A percentile compares a stretch with the other conserved stretches of the same genome.
These are phyloP conservation scores for Sporothrix dimorphospora DNA, from an alignment of 2,329 filamentous ascomycete species.

Conservation along the genomic window DNA sequence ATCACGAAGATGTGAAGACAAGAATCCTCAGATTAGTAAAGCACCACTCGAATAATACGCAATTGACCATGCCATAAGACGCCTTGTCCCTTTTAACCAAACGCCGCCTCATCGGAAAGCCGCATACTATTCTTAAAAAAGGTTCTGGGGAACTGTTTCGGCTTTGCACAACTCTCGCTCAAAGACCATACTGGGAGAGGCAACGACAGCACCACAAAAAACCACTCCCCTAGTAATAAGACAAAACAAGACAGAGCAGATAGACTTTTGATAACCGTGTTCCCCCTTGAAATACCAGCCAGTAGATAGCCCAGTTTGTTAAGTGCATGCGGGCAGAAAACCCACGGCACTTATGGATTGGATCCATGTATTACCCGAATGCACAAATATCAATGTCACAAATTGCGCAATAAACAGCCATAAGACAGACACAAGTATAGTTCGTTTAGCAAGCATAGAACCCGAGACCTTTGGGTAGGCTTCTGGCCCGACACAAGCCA, in stretches of 20 bases:
- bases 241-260: neutral
- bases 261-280: neutral
- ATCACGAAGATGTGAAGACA: slow-evolving; percentile 26
- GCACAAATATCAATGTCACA: neutral
- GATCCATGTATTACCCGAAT: neutral
- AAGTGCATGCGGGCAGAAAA: neutral
- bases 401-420: neutral
- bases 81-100: too few species aligned
- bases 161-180: neutral
- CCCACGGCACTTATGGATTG: neutral
- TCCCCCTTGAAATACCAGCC: neutral
- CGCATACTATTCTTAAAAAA: neutral
- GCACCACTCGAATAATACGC: too few species aligned
- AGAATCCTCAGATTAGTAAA: neutral
- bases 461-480: neutral
- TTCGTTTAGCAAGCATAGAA: neutral
- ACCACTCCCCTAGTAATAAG: neutral
- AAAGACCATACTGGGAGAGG: neutral
- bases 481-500: neutral
- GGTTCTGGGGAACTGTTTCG: neutral
- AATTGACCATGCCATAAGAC: too few species aligned
- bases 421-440: neutral
- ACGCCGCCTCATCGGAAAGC: too few species aligned
- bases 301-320: neutral
- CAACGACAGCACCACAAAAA: neutral